Evolutionary conservation across 495 filamentous ascomycete genomes (phyloP).

Genomic region (Xylaria longipes): DNA sequence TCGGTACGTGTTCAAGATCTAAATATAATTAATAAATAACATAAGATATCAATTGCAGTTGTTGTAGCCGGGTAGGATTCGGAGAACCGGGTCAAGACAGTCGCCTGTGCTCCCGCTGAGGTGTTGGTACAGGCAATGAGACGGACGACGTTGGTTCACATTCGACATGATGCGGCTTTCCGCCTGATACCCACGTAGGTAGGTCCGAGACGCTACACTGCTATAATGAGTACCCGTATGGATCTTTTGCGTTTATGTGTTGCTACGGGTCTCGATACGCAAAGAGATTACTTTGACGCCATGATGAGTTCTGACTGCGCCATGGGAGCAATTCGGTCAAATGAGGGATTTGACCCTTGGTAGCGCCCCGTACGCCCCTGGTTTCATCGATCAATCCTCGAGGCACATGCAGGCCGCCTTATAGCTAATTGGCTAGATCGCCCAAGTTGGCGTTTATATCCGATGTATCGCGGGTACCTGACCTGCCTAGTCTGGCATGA

Average conservation of each 20-base stretch:
- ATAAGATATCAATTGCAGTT: background rate
- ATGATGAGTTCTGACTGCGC: background rate
- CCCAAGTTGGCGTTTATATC: background rate
- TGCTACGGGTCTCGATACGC: background rate
- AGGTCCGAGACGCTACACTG: background rate
- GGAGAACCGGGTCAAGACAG: background rate
- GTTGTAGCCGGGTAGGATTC: background rate
- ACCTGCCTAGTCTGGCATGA: constrained; percentile 5
- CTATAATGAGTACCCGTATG: background rate
- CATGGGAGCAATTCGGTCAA: background rate
- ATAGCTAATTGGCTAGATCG: constrained; percentile 8
- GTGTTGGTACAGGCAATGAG: background rate
- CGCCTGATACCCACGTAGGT: background rate
- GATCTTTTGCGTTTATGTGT: background rate
- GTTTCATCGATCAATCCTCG: background rate
- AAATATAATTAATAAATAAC: background rate
- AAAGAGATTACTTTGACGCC: background rate
- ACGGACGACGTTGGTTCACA: background rate
- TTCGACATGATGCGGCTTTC: background rate
- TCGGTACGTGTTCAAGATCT: background rate
- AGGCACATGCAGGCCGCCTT: background rate
- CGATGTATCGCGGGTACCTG: background rate
- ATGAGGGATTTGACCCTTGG: background rate
- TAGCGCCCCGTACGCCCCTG: background rate
- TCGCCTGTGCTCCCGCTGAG: background rate